Base-by-base conservation (phyloP, 148 eudicot species). In the Agrostemma githago region DNA sequence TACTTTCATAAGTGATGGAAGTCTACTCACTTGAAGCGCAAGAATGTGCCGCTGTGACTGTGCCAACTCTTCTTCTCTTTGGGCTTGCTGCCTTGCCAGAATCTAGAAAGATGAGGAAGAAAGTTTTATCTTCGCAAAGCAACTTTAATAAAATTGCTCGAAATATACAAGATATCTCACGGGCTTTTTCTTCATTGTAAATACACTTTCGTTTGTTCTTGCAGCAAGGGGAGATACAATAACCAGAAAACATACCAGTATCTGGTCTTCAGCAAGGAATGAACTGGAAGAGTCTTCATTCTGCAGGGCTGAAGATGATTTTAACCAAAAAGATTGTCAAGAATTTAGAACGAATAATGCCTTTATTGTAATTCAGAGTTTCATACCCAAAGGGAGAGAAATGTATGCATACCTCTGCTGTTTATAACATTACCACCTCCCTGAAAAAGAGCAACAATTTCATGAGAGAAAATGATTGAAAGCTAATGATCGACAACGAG, bases 31-130 rank as follows among this genome's bases (percentile, higher is more conserved):
- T 82, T 95, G 99, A 85, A 95, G 99, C 71, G 93, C 99, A 78
- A 92, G 92, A 83, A 95, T 95, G 74, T 95, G 99, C 60, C 99
- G 92, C 79, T 95, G 99, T 17, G 99, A 89, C 74, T 92, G 99
- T 71, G 97, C 83, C 72, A 95, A 89, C 87, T 95, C 96, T 83
- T 95, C 99, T 85, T 95, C 99, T 82, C 99, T 90, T 80, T 95
- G 99, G 74, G 99, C 99, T 83, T 95, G 99, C 85, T 95, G 99
- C 82, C 99, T 90, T 53, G 99, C 99, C 88, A 95, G 87, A 58
- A 95, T 77, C 99, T 95, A 81, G 67, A 76, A 46, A 69, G 40
- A 54, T 8, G 57, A 65, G 75, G 66, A 65, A 34, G 54, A 34
- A 70, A 66, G 65, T 48, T 26, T 39, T 34, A 44, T 16, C 17